Base-by-base conservation (phyloP, 768 basidiomycete species). In the Auriscalpium microsporum region DNA sequence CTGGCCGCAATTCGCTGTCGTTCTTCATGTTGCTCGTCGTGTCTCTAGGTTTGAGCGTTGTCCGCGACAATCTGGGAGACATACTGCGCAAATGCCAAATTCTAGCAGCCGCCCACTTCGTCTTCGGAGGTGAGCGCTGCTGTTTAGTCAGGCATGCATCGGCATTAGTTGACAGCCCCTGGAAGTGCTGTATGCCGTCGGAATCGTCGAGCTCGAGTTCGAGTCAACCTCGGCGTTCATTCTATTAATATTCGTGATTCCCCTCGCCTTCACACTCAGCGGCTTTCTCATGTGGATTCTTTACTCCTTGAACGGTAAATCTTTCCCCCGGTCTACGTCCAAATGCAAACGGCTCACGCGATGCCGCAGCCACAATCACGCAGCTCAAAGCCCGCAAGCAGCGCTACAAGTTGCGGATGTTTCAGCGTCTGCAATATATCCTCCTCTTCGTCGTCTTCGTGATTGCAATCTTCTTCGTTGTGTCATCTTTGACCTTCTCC, bases 201-300 rank as follows among this genome's bases (percentile, higher is more conserved):
- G 96, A 17, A 94, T 95, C 42, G 95, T 96, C 45, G 85, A 94
- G 68, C 80, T 99, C 28, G 83, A 92, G 62, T 76, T 98, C 36
- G 94, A 98, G 68, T 89, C 87, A 19, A 92, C 93, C 0, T 91
- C 92, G 8, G 87, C 89, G 0, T 73, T 95, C 53, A 68, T 91
- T 50, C 78, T 96, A 28, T 74, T 99, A 58, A 67, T 96, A 62
- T 93, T 98, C 67, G 89, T 98, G 58, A 84, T 97, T 57, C 96
- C 96, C 6, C 76, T 99, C 49, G 90, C 95, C 1, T 87, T 98
- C 71, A 94, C 93, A 1, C 77, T 99, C n/a, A 95, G 93, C 55
- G 86, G 86, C 1, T 99, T 97, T 76, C 78, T 99, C 23, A 78
- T 95, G 60, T 98, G 95, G 95, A 97, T 95, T 51, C 81, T 95